A percentile compares a stretch with the other conserved stretches of the same genome.
Evolutionary conservation across 306 rosid species (phyloP).

Genomic region (Castanospermum australe): DNA sequence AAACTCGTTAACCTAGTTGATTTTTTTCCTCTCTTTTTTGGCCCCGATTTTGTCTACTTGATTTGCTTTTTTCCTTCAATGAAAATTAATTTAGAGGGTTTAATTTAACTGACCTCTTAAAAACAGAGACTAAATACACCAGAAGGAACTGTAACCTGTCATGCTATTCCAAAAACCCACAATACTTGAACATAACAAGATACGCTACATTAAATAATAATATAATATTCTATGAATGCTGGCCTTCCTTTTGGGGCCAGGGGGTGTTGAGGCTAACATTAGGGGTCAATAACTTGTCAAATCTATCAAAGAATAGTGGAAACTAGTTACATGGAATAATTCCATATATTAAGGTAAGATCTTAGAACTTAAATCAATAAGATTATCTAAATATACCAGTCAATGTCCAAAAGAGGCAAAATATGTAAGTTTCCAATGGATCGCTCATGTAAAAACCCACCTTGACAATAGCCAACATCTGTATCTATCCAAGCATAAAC

Average conservation of each 20-base stretch:
- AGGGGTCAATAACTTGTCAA: neutral
- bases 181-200: neutral
- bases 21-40: neutral
- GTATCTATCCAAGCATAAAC: constrained; percentile 96
- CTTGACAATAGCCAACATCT: constrained; percentile 97
- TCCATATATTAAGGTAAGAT: neutral
- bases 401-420: constrained; percentile 12
- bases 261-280: neutral
- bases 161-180: neutral
- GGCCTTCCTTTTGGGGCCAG: neutral
- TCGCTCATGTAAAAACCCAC: constrained; percentile 40
- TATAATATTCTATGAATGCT: neutral
- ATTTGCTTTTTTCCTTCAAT: neutral
- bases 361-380: neutral
- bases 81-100: neutral
- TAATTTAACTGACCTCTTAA: constrained; percentile 3
- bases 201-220: neutral
- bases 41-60: neutral
- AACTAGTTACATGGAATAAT: neutral
- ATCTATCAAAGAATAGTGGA: neutral
- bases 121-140: neutral
- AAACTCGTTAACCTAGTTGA: constrained; percentile 7
- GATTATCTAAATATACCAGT: neutral
- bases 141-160: neutral
- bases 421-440: constrained; percentile 8